These are phyloP conservation scores for Nevesoporus exiguus DNA, from an alignment of 768 basidiomycete genomes.

Conservation along the genomic window DNA sequence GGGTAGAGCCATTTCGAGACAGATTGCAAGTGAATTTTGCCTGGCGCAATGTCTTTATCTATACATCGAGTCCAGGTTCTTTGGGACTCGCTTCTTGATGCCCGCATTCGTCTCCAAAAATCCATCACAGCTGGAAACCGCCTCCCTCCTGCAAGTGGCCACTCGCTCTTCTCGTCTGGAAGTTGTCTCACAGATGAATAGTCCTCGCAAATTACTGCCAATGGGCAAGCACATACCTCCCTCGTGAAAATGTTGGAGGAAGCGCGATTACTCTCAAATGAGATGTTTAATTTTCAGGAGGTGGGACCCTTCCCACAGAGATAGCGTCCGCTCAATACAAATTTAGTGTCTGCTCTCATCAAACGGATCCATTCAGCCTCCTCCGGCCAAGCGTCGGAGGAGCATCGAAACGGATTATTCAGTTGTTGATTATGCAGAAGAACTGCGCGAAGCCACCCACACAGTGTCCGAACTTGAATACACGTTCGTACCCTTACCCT, in stretches of 20 bases:
- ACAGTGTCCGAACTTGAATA: constrained; percentile 47
- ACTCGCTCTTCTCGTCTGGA: neutral
- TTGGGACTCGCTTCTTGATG: constrained; percentile 85
- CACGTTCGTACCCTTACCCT: constrained; percentile 38
- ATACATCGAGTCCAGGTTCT: constrained; percentile 47
- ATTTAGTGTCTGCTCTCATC: constrained; percentile 43
- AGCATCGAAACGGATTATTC: constrained; percentile 25
- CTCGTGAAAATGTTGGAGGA: constrained; percentile 57
- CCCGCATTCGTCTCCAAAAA: constrained; percentile 92
- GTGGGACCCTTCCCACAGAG: constrained; percentile 35
- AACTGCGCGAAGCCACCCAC: constrained; percentile 42
- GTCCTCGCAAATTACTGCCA: constrained; percentile 27
- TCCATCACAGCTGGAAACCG: constrained; percentile 59
- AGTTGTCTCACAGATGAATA: constrained; percentile 26
- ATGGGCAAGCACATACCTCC: constrained; percentile 42
- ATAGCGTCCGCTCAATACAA: constrained; percentile 14
- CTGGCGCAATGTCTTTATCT: constrained; percentile 1
- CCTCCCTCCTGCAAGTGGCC: constrained; percentile 55
- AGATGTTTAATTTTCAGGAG: constrained; percentile 66
- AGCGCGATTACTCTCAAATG: constrained; percentile 57
- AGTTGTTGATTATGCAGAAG: constrained; percentile 10
- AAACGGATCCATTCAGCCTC: constrained; percentile 46
- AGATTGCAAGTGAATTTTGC: constrained; percentile 58
- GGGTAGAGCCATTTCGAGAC: constrained; percentile 77
- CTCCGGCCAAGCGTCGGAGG: constrained; percentile 58